phyloP scores from a whole-genome alignment of 805 yeast species.

The Hanseniaspora thailandica region DNA sequence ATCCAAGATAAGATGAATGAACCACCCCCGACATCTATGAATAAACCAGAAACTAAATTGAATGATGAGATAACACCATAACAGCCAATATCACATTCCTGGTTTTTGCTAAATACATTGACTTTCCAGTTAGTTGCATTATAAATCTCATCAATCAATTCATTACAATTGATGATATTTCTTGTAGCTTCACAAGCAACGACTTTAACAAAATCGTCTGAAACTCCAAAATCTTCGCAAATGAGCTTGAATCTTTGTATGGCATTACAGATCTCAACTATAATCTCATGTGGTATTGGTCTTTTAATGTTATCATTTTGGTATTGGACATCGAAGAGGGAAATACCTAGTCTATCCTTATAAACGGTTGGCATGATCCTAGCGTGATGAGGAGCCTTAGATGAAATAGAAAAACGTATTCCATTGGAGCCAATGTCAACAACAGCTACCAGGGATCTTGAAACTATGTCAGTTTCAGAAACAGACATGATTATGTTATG shows the following conservation, averaged over 20 bases:
- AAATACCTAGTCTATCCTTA: constrained; percentile 61
- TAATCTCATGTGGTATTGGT: constrained; percentile 48
- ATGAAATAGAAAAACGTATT: constrained; percentile 58
- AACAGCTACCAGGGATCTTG: constrained; percentile 48
- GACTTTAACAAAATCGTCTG: constrained; percentile 46
- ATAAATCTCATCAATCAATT: constrained; percentile 43
- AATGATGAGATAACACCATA: constrained; percentile 68
- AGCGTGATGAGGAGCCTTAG: constrained; percentile 56
- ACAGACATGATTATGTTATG: constrained; percentile 12
- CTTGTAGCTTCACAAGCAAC: constrained; percentile 69
- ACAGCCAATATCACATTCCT: constrained; percentile 57
- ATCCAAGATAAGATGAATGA: constrained; percentile 63
- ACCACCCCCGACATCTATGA: constrained; percentile 67
- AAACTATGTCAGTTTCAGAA: constrained; percentile 44
- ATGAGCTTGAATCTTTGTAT: constrained; percentile 57
- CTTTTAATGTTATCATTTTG: constrained; percentile 33
- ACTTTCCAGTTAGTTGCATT: constrained; percentile 60
- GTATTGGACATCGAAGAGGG: constrained; percentile 52
- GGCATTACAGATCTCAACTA: constrained; percentile 48
- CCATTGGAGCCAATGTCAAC: constrained; percentile 74
- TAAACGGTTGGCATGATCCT: constrained; percentile 68
- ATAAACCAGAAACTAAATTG: constrained; percentile 52
- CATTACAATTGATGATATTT: constrained; percentile 52
- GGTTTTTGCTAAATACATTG: constrained; percentile 45
- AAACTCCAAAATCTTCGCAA: constrained; percentile 65